Evolutionary conservation across 2,329 filamentous ascomycete genomes (phyloP), one percentile per base, ranked within the genome.

Genomic region (Didymella glomerata): DNA sequence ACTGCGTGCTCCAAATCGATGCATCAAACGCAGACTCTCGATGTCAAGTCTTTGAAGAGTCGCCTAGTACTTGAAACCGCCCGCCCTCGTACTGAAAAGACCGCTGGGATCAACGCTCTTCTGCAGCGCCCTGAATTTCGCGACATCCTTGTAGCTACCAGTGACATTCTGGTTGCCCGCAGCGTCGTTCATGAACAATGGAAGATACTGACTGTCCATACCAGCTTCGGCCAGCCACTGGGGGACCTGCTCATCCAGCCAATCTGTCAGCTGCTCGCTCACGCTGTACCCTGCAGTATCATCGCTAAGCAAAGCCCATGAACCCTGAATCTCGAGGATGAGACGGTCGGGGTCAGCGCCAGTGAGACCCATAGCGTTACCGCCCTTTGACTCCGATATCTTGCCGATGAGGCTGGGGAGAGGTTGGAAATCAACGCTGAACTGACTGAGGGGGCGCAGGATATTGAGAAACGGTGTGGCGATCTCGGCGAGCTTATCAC

Each of bases 401-500:
- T 60, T 57, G 54, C 65, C 69, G 30, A 71, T 54, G n/a, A 61
- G 16, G 25, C 53, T 52, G 8, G 66, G 67, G 25, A 71, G 57
- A 8, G 69, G 69, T 38, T 70, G 68, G 52, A 70, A 69, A 56
- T 70, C 68, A 44, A 68, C 59, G 38, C 57, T 65, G 55, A 68
- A 69, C 38, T 69, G 64, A 28, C 64, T 38, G 10, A 61, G 63
- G 10, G 64, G 48, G 34, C 48, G 64, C 0, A 60, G 59, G 7
- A 34, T 22, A 32, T 36, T 68, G 16, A 75, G 66, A 57, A 72
- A 69, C 2, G 61, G 61, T n/a, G 41, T 54, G 1, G 70, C 61
- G 49, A 78, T 65, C 0, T 67, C 18, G 6, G 56, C 48, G 49
- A 72, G 75, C 42, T 74, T 71, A 34, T 70, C 64, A 14, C 68